These are phyloP conservation scores for Fraxinus americana DNA, from an alignment of 257 asterid genomes.

Conservation along the genomic window DNA sequence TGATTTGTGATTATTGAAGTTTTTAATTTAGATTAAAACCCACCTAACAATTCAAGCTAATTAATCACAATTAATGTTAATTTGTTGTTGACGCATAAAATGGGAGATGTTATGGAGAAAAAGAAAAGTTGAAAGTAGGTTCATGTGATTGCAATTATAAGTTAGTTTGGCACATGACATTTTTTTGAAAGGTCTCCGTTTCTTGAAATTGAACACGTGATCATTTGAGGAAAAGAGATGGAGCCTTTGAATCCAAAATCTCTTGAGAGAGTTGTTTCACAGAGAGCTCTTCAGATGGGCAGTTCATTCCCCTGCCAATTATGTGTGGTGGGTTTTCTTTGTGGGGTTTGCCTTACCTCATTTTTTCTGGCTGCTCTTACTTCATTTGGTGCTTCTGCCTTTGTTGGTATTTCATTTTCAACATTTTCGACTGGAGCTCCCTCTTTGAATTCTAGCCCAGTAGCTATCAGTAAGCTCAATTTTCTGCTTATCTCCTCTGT, in stretches of 20 bases:
- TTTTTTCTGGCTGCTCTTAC: constrained; percentile 73
- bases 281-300: constrained; percentile 71
- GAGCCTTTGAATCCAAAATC: constrained; percentile 59
- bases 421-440: constrained; percentile 39
- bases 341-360: constrained; percentile 84
- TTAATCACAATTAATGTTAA: constrained; percentile 5
- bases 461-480: constrained; percentile 27
- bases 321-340: constrained; percentile 79
- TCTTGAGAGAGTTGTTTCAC: constrained; percentile 80
- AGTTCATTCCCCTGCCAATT: constrained; percentile 77
- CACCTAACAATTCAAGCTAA: background rate
- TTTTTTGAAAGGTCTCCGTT: background rate
- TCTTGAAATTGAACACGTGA: constrained; percentile 19
- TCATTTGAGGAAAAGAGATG: constrained; percentile 40
- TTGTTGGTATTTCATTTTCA: constrained; percentile 41
- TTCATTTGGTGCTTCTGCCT: constrained; percentile 54
- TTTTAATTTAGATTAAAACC: background rate
- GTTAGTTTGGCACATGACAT: constrained; percentile 41
- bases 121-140: constrained; percentile 21
- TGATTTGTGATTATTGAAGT: background rate
- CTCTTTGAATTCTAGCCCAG: constrained; percentile 26
- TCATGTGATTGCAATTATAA: constrained; percentile 59
- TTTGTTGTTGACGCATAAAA: constrained; percentile 21
- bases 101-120: constrained; percentile 13
- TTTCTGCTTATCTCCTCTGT: background rate